Evolutionary conservation across 495 filamentous ascomycete genomes (phyloP).

Genomic region (Aspergillus wentii): DNA sequence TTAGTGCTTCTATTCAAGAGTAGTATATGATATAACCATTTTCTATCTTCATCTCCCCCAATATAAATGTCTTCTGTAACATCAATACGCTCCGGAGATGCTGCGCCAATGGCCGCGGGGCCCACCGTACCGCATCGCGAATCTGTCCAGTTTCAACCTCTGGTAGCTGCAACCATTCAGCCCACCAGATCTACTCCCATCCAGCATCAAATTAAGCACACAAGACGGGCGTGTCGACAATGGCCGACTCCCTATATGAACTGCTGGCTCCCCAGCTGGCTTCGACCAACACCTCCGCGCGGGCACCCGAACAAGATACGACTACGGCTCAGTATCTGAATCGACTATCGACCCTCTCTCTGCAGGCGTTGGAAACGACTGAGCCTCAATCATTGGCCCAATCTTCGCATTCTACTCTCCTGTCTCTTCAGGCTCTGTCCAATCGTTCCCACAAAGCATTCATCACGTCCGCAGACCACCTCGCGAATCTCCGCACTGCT

Average conservation of each 20-base stretch:
- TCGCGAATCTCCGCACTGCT: conserved; percentile 62
- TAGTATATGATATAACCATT: too few species aligned
- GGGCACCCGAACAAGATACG: conserved; percentile 36
- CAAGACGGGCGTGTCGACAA: conserved; percentile 17
- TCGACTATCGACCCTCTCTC: conserved; percentile 71
- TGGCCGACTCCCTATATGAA: conserved; percentile 71
- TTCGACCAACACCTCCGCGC: conserved; percentile 15
- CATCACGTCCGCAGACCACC: conserved; percentile 71
- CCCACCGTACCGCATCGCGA: conserved; percentile 16
- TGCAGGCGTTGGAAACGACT: conserved; percentile 62
- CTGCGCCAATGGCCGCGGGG: conserved; percentile 33
- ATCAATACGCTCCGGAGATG: conserved; percentile 10
- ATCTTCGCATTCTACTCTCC: conserved; percentile 72
- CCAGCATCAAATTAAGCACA: background rate
- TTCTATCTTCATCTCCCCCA: too few species aligned
- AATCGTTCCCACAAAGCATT: conserved; percentile 89
- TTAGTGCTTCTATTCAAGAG: too few species aligned
- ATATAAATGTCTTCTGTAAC: too few species aligned
- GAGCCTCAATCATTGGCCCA: conserved; percentile 80
- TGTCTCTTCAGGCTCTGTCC: conserved; percentile 83
- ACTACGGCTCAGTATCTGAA: conserved; percentile 66
- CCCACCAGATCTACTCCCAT: background rate
- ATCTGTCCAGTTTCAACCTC: conserved; percentile 8
- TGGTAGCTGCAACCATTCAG: background rate
- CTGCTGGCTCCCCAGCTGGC: conserved; percentile 63